Evolutionary conservation across 345 rosid genomes (phyloP).

Genomic region (Aurinia saxatilis): DNA sequence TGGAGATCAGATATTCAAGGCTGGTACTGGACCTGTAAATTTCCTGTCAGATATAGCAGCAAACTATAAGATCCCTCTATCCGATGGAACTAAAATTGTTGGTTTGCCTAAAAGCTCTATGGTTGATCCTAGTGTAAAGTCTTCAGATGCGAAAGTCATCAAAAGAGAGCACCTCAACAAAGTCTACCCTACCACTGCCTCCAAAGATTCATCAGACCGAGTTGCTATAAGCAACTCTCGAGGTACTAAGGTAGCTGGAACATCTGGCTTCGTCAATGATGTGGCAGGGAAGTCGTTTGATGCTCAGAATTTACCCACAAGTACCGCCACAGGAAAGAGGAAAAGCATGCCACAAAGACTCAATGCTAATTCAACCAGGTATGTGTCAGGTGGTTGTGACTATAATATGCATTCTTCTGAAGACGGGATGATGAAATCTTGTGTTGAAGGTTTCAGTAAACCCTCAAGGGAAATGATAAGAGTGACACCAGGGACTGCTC

Average conservation of each 20-base stretch:
- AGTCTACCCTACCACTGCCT: constrained; percentile 41
- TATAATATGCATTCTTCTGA: constrained; percentile 30
- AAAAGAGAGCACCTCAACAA: constrained; percentile 44
- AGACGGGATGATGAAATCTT: constrained; percentile 26
- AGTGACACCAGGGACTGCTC: constrained; percentile 28
- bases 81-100: constrained; percentile 39
- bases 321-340: constrained; percentile 35
- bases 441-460: constrained; percentile 14
- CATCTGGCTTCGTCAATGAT: constrained; percentile 29
- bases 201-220: constrained; percentile 29
- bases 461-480: constrained; percentile 41
- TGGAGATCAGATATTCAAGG: constrained; percentile 62
- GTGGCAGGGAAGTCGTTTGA: constrained; percentile 23
- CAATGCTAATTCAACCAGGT: constrained; percentile 29
- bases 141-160: constrained; percentile 45
- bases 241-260: constrained; percentile 39
- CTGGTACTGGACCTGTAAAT: constrained; percentile 58
- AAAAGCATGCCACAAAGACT: constrained; percentile 38
- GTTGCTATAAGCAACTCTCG: constrained; percentile 25
- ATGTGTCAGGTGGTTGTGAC: constrained; percentile 31
- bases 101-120: constrained; percentile 33
- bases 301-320: constrained; percentile 1
- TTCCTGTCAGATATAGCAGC: constrained; percentile 63
- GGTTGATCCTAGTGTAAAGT: constrained; percentile 35
- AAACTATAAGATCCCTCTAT: constrained; percentile 53